Base-by-base conservation (phyloP, 1,284 basidiomycete genomes). In the Gymnopus androsaceus region DNA sequence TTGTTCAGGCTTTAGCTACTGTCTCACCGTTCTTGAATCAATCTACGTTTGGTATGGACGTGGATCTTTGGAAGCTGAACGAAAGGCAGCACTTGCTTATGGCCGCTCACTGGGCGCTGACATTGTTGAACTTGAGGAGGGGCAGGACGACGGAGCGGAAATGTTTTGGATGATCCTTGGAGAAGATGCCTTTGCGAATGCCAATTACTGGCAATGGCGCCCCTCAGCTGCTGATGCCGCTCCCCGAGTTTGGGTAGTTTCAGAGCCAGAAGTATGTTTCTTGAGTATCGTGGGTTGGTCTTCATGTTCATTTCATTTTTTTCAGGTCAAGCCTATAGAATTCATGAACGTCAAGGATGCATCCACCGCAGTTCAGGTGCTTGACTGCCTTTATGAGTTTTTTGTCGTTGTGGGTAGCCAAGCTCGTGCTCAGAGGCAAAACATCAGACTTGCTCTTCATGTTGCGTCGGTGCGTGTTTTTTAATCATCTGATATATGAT, bases 101-200 rank as follows among this genome's bases (percentile, higher is more conserved):
- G 87, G 81, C 4, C 69, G 73, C 41, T 69, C 67, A 4, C 70
- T 91, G 28, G 67, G 73, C 3, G 69, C 69, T 3, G 68, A 67
- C 11, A 69, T 83, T 21, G 69, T 81, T 7, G 84, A 87, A 57
- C 75, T 90, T 6, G 62, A 67, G 2, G 87, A 92, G 64, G 82
- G 82, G n/a, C 78, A 82, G 61, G 79, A 78, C 51, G 75, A 75
- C 36, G 70, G 78, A 25, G 86, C 90, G 54, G 87, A 90, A 55
- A 84, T 91, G 80, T 91, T 92, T 65, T 90, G 90, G 87, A 85
- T 89, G 82, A 80, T 88, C 44, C 75, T 92, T 9, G 90, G 90
- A 8, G 81, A 89, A 21, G 82, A 83, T 0, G 78, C 78, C 2
- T 90, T 85, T 66, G 88, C 88, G 3, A 83, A 79, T 44, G 90